phyloP scores from a whole-genome alignment of 2,329 filamentous ascomycete species.

The Aspergillus latus region DNA sequence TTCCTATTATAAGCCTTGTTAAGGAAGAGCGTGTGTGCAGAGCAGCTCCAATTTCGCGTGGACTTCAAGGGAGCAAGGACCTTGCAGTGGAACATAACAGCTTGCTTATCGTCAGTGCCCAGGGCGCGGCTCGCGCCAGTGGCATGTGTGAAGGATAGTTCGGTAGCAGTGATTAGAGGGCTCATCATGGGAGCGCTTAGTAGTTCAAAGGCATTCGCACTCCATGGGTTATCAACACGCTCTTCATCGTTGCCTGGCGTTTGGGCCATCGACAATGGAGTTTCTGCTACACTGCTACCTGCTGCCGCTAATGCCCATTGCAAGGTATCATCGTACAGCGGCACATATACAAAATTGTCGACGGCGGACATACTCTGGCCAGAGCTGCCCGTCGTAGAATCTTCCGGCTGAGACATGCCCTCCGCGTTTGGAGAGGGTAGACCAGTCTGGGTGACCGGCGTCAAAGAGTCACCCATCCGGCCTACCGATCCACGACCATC shows the following conservation, averaged over 20 bases:
- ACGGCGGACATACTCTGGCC: not conserved
- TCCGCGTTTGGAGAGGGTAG: not conserved
- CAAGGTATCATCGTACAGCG: not conserved
- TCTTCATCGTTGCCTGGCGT: not conserved
- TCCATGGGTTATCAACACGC: not conserved
- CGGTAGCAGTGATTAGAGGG: not conserved
- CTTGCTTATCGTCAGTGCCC: conserved; percentile 11
- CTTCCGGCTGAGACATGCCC: not conserved
- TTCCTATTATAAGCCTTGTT: conserved; percentile 6
- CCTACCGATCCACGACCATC: not conserved
- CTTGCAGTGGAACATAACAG: conserved; percentile 12
- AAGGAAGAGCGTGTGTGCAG: conserved; percentile 10
- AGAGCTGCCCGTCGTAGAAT: not conserved
- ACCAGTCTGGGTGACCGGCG: not conserved
- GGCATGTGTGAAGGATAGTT: conserved; percentile 1
- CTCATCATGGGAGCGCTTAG: not conserved
- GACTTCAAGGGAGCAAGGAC: conserved; percentile 14
- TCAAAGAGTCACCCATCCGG: not conserved
- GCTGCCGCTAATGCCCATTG: not conserved
- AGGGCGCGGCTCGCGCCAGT: not conserved
- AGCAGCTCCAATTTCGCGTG: conserved; percentile 7
- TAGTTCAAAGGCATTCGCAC: not conserved
- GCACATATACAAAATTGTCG: not conserved
- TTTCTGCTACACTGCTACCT: not conserved
- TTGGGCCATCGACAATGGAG: not conserved